Base-by-base conservation (phyloP, 208 protist species). In the Phytomonas sp. region DNA sequence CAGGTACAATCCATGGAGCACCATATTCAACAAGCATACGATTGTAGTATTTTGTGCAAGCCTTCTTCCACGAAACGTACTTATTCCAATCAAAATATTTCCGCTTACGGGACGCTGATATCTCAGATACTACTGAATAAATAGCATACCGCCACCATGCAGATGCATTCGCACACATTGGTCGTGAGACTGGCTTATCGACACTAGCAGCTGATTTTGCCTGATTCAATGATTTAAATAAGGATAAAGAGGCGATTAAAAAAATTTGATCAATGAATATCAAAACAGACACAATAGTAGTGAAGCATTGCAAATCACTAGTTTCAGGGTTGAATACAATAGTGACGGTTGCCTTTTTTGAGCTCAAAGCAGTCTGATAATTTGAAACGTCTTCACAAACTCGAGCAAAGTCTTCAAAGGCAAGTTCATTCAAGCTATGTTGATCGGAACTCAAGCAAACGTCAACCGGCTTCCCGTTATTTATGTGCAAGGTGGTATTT, bases 81-180 rank as follows among this genome's bases (percentile, higher is more conserved):
- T 6, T 33, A 3, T 40, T 28, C 78, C 78, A 83, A 56, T 68
- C 65, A 28, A 83, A 83, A 2, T 62, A 61, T 9, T 34, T 31
- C 5, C 75, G 71, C 40, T 66, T n/a, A 11, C 66, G 68, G 34
- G 32, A 17, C 36, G 26, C 61, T 60, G 59, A 67, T 56, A 20
- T 56, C 40, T 62, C 30, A 15, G 61, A 37, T 1, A 71, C 8
- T 11, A 72, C 63, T 51, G 67, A 71, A 56, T 69, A 26, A 33
- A 78, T 70, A 0, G 69, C 67, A 46, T 80, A 83, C 4, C 34
- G 60, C 79, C 79, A 83, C 79, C 79, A 80, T 40, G 43, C 28
- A 15, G 20, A 31, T 4, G 63, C 63, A 46, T 46, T 46, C 11
- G 2, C 40, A 46, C 13, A 8, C 15, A 8, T 46, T 46, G 40